These are phyloP conservation scores for Metschnikowia sp. DNA, from an alignment of 805 yeast genomes.

Conservation along the genomic window DNA sequence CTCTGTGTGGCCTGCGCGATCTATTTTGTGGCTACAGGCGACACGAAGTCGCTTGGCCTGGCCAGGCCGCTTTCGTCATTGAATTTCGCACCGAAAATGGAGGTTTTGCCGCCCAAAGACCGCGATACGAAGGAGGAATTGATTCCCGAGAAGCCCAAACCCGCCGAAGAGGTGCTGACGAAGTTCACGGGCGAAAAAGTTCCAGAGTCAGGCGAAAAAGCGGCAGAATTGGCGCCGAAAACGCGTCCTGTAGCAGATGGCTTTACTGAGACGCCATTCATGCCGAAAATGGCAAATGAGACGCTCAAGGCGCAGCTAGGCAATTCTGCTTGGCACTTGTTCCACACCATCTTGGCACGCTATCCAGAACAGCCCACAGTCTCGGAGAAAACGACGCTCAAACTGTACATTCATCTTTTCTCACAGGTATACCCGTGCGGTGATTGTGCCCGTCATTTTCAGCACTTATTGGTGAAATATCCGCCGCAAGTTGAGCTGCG, in stretches of 20 bases:
- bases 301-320: slow-evolving; percentile 83
- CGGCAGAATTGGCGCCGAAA: background rate
- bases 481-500: slow-evolving; percentile 85
- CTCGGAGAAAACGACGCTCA: slow-evolving; percentile 60
- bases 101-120: background rate
- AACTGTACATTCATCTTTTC: slow-evolving; percentile 64
- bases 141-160: background rate
- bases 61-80: background rate
- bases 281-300: slow-evolving; percentile 93
- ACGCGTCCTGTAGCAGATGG: background rate
- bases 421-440: slow-evolving; percentile 96
- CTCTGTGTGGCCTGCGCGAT: slow-evolving; percentile 16
- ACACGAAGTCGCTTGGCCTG: slow-evolving; percentile 11
- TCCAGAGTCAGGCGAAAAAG: background rate
- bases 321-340: slow-evolving; percentile 82
- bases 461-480: slow-evolving; percentile 56
- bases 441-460: slow-evolving; percentile 93
- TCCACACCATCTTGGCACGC: slow-evolving; percentile 89
- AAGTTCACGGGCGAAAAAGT: background rate
- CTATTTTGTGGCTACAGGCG: slow-evolving; percentile 19
- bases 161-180: slow-evolving; percentile 1
- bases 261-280: slow-evolving; percentile 53
- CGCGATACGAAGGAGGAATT: background rate
- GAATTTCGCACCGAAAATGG: background rate
- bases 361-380: slow-evolving; percentile 79